Percentiles rank a stretch among this genome's conserved stretches.
These are phyloP conservation scores for Gaeumannomyces sp. DNA, from an alignment of 2,329 filamentous ascomycete genomes.

Conservation along the genomic window DNA sequence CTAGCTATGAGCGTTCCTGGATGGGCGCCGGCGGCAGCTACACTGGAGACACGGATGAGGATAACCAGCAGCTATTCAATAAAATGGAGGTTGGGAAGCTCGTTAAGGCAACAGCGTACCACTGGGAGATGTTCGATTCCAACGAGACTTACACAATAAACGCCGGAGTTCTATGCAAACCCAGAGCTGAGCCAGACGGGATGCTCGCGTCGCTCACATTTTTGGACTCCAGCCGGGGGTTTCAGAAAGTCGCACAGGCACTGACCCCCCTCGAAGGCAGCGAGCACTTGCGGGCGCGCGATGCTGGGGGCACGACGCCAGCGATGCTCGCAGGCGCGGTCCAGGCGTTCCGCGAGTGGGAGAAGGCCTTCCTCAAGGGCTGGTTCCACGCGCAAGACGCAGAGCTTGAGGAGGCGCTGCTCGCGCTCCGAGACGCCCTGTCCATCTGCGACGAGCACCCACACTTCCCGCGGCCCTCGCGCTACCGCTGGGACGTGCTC, in stretches of 20 bases:
- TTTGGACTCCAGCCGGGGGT: conserved; percentile 29
- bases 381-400: conserved; percentile 13
- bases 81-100: conserved; percentile 21
- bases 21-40: conserved; percentile 17
- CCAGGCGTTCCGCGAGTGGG: conserved; percentile 16
- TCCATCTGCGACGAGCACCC: conserved; percentile 15
- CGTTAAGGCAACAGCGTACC: conserved; percentile 13
- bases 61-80: conserved; percentile 21
- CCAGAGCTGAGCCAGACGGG: conserved; percentile 22
- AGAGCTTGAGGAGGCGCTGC: conserved; percentile 20
- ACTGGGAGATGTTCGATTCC: neutral
- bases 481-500: conserved; percentile 18
- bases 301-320: conserved; percentile 18
- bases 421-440: conserved; percentile 20
- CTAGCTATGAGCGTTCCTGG: conserved; percentile 24
- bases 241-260: conserved; percentile 23
- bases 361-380: conserved; percentile 16
- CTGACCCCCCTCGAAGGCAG: conserved; percentile 24
- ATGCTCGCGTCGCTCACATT: conserved; percentile 30
- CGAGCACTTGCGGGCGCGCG: conserved; percentile 17
- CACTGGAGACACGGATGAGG: conserved; percentile 18
- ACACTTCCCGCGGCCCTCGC: conserved; percentile 11
- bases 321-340: conserved; percentile 17
- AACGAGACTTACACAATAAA: conserved; percentile 12
- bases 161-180: conserved; percentile 23